These are phyloP conservation scores for Trichoderma erinaceum DNA, from an alignment of 495 filamentous ascomycete species.

Conservation along the genomic window DNA sequence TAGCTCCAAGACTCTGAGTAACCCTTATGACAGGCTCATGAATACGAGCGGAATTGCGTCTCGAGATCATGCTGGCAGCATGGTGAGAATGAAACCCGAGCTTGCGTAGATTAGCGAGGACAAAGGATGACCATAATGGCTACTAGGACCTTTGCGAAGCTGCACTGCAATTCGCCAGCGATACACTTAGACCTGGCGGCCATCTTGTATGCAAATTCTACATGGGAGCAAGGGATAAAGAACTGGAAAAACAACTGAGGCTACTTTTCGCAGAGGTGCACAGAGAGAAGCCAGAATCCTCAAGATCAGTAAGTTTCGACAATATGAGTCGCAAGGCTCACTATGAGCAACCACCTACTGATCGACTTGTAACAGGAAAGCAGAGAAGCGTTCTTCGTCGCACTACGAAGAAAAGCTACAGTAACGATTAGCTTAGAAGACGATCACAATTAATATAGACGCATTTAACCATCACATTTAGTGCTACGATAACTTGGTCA, in stretches of 20 bases:
- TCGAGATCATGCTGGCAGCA: slow-evolving; percentile 87
- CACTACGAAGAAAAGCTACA: slow-evolving; percentile 51
- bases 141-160: slow-evolving; percentile 79
- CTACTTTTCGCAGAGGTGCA: slow-evolving; percentile 71
- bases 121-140: slow-evolving; percentile 16
- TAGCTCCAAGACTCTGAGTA: slow-evolving; percentile 80
- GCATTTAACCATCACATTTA: background rate
- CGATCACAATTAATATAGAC: background rate
- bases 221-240: slow-evolving; percentile 78
- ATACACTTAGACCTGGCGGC: slow-evolving; percentile 74
- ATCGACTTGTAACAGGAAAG: slow-evolving; percentile 60
- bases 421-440: slow-evolving; percentile 25
- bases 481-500: background rate
- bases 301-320: slow-evolving; percentile 61
- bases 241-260: slow-evolving; percentile 63
- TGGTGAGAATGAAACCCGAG: slow-evolving; percentile 54
- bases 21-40: slow-evolving; percentile 96
- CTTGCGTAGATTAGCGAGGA: background rate
- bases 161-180: slow-evolving; percentile 73
- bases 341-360: slow-evolving; percentile 2
- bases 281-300: slow-evolving; percentile 83
- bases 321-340: slow-evolving; percentile 3
- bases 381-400: slow-evolving; percentile 81
- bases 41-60: slow-evolving; percentile 86
- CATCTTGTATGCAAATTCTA: slow-evolving; percentile 98